Evolutionary conservation across 2,329 filamentous ascomycete genomes (phyloP).

Genomic region (Pseudomassariella vexata): DNA sequence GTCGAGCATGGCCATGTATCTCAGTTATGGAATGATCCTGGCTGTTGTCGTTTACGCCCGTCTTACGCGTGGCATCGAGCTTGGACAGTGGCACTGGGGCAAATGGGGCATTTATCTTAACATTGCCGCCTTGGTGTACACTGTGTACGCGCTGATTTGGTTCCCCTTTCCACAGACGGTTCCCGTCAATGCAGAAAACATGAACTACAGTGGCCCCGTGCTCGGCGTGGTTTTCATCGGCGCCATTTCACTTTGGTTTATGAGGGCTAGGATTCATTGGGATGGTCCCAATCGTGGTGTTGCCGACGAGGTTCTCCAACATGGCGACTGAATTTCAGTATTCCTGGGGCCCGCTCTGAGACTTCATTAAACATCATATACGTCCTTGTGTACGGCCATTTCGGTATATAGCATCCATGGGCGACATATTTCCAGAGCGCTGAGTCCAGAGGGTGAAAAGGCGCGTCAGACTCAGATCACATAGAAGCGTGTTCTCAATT

Average conservation of each 20-base stretch:
- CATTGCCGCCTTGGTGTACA: constrained; percentile 6
- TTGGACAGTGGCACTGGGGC: constrained; percentile 6
- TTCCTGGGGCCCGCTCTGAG: no score
- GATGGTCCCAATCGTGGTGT: not conserved
- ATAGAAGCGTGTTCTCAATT: no score
- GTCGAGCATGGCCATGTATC: constrained; percentile 8
- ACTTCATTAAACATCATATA: no score
- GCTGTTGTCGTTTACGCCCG: constrained; percentile 5
- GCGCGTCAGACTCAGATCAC: no score
- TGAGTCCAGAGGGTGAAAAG: no score
- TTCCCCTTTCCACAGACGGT: constrained; percentile 7
- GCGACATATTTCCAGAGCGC: no score
- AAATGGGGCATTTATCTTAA: constrained; percentile 5
- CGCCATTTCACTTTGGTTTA: constrained; percentile 1
- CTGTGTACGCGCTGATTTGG: constrained; percentile 7
- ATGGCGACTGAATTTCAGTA: no score
- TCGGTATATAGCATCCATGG: no score
- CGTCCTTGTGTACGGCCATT: no score
- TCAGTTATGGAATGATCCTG: constrained; percentile 8
- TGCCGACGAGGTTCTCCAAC: not conserved
- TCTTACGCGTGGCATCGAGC: not conserved
- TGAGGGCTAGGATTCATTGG: constrained; percentile 1
- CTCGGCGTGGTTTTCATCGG: constrained; percentile 1
- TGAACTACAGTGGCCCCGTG: constrained; percentile 2
- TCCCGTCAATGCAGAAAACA: constrained; percentile 5